These are phyloP conservation scores for Cylindrotheca closterium DNA, from an alignment of 108 stramenopile species.

Conservation along the genomic window DNA sequence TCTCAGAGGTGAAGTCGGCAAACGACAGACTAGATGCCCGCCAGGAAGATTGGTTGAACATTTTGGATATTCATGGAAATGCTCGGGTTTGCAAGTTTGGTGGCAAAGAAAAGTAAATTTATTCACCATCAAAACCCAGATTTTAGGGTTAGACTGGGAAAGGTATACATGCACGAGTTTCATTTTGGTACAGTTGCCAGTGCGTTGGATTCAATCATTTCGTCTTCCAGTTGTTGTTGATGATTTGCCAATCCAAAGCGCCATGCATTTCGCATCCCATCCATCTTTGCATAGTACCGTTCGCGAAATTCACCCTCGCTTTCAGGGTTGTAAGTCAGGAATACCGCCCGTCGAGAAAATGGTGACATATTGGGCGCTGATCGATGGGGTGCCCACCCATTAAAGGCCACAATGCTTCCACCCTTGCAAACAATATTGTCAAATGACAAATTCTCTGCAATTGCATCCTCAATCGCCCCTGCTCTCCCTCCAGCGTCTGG, in stretches of 20 bases:
- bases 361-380: conserved; percentile 41
- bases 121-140: too few relatives aligned
- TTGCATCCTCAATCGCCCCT: conserved; percentile 45
- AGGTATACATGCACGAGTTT: too few relatives aligned
- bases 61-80: conserved; percentile 53
- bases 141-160: too few relatives aligned
- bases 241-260: conserved; percentile 23
- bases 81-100: conserved; percentile 83
- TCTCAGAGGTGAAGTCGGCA: conserved; percentile 80
- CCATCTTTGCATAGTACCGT: conserved; percentile 56
- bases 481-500: conserved; percentile 67
- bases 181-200: conserved; percentile 41
- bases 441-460: conserved; percentile 43
- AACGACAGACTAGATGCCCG: conserved; percentile 79
- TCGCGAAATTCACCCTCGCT: conserved; percentile 52
- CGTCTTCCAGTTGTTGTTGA: conserved; percentile 23
- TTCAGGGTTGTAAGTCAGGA: conserved; percentile 68
- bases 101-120: conserved; percentile 6
- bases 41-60: conserved; percentile 87
- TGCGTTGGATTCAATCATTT: conserved; percentile 35
- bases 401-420: conserved; percentile 49
- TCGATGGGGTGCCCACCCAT: conserved; percentile 65
- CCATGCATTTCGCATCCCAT: conserved; percentile 36
- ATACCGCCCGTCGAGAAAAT: conserved; percentile 63
- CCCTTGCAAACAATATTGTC: conserved; percentile 44